Evolutionary conservation across 2,329 filamentous ascomycete genomes (phyloP), one percentile per base, ranked within the genome.

Genomic region (Fusarium domesticum): DNA sequence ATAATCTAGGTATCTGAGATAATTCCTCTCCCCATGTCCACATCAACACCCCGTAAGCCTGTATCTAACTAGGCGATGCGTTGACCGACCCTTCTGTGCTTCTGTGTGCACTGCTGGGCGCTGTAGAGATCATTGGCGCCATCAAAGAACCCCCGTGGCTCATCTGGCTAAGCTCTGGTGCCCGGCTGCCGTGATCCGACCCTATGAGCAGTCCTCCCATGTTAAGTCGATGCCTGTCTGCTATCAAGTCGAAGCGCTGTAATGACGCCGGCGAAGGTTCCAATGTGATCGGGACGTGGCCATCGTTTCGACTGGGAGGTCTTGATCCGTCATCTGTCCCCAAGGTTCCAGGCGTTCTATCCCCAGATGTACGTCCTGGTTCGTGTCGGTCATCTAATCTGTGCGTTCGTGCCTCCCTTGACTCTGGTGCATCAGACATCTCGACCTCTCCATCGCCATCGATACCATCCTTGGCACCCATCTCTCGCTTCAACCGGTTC

Each of bases 401-500:
- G 28, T 30, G 35, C 3, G 42, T 33, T n/a, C 35, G 42, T 6
- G 25, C 42, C 17, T 57, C 47, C 16, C 47, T 51, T 2, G 38
- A 30, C 18, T 59, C 56, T 12, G 43, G 35, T 7, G 37, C 20
- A 8, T 57, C 56, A 5, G 41, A 37, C 12, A 35, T 40, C 12
- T 56, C 53, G 15, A 47, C 42, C 32, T 52, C 48, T 14, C 47
- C 54, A 19, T 59, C 53, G 11, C 43, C 28, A 31, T 45, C 50
- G 30, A 48, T 44, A 10, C 47, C 47, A 16, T 39, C 45, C 36
- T 54, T 55, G 14, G 50, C 37, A 3, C 59, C 59, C 49, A 64
- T 53, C 17, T 67, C 63, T 16, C 51, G 45, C 31, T 53, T 61
- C n/a, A 68, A 39, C 8, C 47, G 40, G 18, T 59, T 58, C 19